Evolutionary conservation across 2,329 filamentous ascomycete species (phyloP), one percentile per base, ranked within the genome.

Genomic region (Orbilia blumenaviensis): DNA sequence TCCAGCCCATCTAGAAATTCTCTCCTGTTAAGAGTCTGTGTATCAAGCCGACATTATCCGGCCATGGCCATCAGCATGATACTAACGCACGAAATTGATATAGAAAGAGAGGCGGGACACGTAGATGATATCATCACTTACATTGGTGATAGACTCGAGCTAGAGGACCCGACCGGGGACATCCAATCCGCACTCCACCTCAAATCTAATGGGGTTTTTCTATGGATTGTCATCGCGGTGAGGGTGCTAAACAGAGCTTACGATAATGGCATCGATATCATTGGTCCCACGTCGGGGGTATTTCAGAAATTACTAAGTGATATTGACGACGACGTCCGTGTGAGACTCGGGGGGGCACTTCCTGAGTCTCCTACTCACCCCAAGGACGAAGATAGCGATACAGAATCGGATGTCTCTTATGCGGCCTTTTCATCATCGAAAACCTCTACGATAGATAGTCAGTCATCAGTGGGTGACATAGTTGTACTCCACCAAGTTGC

Each of bases 11-110:
- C 12, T 25, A 42, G 21, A 2, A 7, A 36, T 7, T 44, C 41
- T n/a, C n/a, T n/a, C n/a, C n/a, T n/a, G 14, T 79, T 82, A 16
- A 64, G 74, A 14, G 73, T 81, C 2, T 81, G 81, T 61, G 71
- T 81, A n/a, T 80, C 79, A 7, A 82, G 80, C 68, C 76, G 82
- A 10, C 80, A 82, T 52, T 44, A 44, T 12, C 41, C 82, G n/a
- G n/a, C n/a, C n/a, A n/a, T n/a, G 2, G 44, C 80, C 14, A 80
- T 83, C 58, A 80, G 78, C 0, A 81, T 82, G 34, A n/a, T 16
- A 23, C 79, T 72, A 23, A 72, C 66, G 4, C 64, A 79, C 1
- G 66, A 62, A 3, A 38, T 83, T 10, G 44, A 79, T 7, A 62
- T 83, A 0, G 81, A 82, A 34, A 75, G 60, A 0, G 72, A 81